Percentiles rank a stretch among this genome's conserved stretches.
Conservation (phyloP, 1,284 basidiomycete species). For the Cystobasidium pallidum region DNA sequence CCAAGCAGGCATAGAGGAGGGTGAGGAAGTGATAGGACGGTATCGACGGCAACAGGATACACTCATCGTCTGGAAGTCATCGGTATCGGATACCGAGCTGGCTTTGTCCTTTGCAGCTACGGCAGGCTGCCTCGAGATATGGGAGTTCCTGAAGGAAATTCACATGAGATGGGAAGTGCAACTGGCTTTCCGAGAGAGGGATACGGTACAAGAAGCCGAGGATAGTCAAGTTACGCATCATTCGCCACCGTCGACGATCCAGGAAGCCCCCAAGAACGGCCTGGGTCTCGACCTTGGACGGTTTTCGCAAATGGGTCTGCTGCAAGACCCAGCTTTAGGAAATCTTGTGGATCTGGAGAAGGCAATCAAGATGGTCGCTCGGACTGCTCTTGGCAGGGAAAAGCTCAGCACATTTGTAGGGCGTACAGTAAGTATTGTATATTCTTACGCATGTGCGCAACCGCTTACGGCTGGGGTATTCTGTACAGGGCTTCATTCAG, state of each 20-base stretch:
- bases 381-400: constrained; percentile 71
- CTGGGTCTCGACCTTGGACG: constrained; percentile 6
- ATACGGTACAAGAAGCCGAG: constrained; percentile 42
- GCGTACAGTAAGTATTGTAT: constrained; percentile 56
- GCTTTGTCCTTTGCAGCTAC: constrained; percentile 96
- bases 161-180: constrained; percentile 68
- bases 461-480: too few relatives aligned
- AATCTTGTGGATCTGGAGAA: constrained; percentile 56
- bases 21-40: constrained; percentile 37
- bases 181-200: constrained; percentile 2
- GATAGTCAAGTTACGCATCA: constrained; percentile 30
- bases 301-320: constrained; percentile 34
- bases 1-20: constrained; percentile 18
- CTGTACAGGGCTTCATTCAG: constrained; percentile 85
- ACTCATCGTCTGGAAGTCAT: constrained; percentile 89
- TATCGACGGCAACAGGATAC: constrained; percentile 67
- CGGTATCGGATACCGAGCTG: constrained; percentile 75
- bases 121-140: constrained; percentile 93
- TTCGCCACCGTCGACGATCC: constrained; percentile 10
- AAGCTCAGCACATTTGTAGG: constrained; percentile 75
- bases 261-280: constrained; percentile 1
- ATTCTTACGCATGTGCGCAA: too few relatives aligned
- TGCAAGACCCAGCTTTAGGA: constrained; percentile 56
- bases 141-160: constrained; percentile 96
- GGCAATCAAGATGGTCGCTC: constrained; percentile 57